phyloP scores from a whole-genome alignment of 768 basidiomycete species.

The Boletus rubroflammeus region DNA sequence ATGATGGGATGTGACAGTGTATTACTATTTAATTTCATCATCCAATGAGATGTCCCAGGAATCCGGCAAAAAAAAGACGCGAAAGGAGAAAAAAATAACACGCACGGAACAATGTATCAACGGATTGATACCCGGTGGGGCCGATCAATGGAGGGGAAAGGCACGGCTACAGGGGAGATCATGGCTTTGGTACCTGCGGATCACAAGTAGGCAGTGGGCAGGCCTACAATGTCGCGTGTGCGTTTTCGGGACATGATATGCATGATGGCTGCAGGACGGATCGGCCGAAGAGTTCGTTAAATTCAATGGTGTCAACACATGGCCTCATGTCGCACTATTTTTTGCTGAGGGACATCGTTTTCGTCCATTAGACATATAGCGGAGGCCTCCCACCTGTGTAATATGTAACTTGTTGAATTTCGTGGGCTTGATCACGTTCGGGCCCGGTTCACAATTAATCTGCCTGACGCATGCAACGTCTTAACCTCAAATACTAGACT shows the following conservation, averaged over 20 bases:
- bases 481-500: constrained; percentile 12
- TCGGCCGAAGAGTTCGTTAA: neutral
- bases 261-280: neutral
- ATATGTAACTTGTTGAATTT: neutral
- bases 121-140: neutral
- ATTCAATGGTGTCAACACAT: neutral
- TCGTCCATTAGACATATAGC: neutral
- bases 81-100: neutral
- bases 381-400: neutral
- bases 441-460: neutral
- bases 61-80: neutral
- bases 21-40: neutral
- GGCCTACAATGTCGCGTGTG: neutral
- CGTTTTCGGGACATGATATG: neutral
- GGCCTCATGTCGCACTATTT: neutral
- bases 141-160: neutral
- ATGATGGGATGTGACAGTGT: neutral
- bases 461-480: neutral
- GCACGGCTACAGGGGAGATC: neutral
- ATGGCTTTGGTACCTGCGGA: neutral
- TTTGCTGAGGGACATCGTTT: neutral
- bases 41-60: neutral
- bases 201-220: neutral
- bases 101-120: neutral
- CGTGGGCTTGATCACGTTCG: neutral